Percentiles rank a stretch among this genome's conserved stretches.
phyloP scores from a whole-genome alignment of 805 yeast species.

The Candida suzukii region DNA sequence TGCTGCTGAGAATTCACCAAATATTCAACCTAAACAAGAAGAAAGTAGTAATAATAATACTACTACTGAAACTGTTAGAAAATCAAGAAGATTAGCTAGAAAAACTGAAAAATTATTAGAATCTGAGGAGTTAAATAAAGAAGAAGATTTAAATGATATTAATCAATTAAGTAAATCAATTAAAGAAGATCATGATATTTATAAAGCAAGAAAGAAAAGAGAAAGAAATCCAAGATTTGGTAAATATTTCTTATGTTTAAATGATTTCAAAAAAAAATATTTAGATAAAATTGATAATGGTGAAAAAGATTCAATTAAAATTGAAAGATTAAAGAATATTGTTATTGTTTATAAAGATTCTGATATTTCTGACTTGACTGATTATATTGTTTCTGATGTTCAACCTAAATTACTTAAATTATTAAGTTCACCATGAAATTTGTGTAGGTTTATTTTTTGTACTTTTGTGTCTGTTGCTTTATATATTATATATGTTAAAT shows the following conservation, averaged over 20 bases:
- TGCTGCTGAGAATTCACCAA: not conserved
- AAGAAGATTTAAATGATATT: slow-evolving; percentile 5
- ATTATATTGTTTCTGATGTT: slow-evolving; percentile 5
- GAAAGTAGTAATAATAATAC: slow-evolving; percentile 1
- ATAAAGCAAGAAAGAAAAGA: slow-evolving; percentile 9
- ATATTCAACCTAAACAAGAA: not conserved
- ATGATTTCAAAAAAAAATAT: slow-evolving; percentile 10
- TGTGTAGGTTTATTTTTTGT: no score
- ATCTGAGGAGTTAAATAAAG: slow-evolving; percentile 23
- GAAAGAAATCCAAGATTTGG: slow-evolving; percentile 18
- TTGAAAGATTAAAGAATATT: slow-evolving; percentile 3
- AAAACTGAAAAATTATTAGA: slow-evolving; percentile 25
- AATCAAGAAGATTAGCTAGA: slow-evolving; percentile 20
- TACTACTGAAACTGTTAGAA: slow-evolving; percentile 3
- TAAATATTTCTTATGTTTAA: slow-evolving; percentile 17
- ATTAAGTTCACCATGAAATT: no score
- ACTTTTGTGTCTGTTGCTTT: no score
- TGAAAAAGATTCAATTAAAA: not conserved
- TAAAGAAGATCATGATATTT: not conserved
- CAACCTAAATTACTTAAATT: slow-evolving; percentile 10
- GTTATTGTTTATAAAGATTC: slow-evolving; percentile 6
- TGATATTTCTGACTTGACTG: slow-evolving; percentile 10
- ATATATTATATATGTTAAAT: no score
- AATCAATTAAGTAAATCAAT: no score
- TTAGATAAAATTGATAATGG: not conserved